Conservation (phyloP, 169 alveolate genomes). For the Eimeria maxima region DNA sequence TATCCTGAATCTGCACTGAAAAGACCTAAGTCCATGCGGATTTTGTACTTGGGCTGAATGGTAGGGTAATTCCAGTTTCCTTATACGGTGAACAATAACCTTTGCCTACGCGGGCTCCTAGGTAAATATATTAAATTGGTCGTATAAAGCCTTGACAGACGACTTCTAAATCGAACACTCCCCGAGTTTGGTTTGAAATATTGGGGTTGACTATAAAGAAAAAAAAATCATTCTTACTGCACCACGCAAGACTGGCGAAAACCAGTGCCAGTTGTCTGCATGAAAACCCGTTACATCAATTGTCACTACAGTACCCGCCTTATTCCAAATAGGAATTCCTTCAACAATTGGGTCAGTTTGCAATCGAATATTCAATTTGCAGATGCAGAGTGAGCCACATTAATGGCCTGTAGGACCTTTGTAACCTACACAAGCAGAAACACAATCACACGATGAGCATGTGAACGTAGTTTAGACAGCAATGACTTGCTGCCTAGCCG, state of each 20-base stretch:
- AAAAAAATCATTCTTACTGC: not conserved
- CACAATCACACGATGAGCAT: not conserved
- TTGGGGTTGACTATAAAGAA: not conserved
- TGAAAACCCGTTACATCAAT: not conserved
- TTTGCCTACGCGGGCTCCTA: not conserved
- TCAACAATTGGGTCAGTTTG: not conserved
- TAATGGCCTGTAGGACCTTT: slow-evolving; percentile 53
- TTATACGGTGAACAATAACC: not conserved
- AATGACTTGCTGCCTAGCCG: not conserved
- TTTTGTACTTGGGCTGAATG: not conserved
- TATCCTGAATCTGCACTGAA: not conserved
- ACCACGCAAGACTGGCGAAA: not conserved
- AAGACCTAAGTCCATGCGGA: not conserved
- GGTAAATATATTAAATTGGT: not conserved
- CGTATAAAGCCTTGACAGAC: not conserved
- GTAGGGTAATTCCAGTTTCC: not conserved
- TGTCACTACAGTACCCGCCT: not conserved
- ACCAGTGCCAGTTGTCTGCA: slow-evolving; percentile 11
- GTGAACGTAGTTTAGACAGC: not conserved
- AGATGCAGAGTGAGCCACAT: slow-evolving; percentile 48
- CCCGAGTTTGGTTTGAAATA: not conserved
- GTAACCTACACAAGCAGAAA: slow-evolving; percentile 18
- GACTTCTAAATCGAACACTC: not conserved
- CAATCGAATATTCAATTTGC: not conserved
- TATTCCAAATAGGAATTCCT: not conserved